Conservation (phyloP, 208 protist genomes). For the Leishmania major region DNA sequence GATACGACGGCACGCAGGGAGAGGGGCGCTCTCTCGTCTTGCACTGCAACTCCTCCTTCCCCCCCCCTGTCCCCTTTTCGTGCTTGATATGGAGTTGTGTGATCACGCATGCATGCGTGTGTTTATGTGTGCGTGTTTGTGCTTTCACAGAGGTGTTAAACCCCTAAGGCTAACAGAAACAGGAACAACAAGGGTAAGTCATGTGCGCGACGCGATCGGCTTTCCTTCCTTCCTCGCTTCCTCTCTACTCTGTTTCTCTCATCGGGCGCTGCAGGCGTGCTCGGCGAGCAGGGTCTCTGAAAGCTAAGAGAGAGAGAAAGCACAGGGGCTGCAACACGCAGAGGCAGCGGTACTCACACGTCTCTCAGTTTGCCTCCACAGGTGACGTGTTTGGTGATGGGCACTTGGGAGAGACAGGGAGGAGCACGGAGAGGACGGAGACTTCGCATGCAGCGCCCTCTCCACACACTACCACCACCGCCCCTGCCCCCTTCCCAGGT, state of each 20-base stretch:
- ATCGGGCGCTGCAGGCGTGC: too few species aligned
- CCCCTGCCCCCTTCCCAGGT: neutral
- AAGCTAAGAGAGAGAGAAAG: neutral
- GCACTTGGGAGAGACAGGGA: neutral
- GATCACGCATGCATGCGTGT: neutral
- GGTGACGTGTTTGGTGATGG: neutral
- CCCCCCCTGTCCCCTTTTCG: neutral
- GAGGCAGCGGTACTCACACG: too few species aligned
- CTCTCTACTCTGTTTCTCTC: too few species aligned
- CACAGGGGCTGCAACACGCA: too few species aligned
- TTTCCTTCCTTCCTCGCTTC: too few species aligned
- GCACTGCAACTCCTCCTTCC: neutral
- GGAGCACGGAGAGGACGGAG: neutral
- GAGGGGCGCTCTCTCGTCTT: neutral
- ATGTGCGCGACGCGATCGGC: too few species aligned
- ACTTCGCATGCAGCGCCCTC: neutral
- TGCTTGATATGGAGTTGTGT: neutral
- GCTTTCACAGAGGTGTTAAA: neutral
- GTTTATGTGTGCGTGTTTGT: neutral
- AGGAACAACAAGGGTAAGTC: neutral
- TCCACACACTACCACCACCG: neutral
- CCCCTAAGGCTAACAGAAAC: neutral
- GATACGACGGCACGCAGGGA: neutral
- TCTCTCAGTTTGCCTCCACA: too few species aligned
- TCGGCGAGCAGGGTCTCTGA: neutral